Evolutionary conservation across 23 red algal genomes (phyloP), one percentile per base, ranked within the genome.

Genomic region (Gracilaria domingensis): DNA sequence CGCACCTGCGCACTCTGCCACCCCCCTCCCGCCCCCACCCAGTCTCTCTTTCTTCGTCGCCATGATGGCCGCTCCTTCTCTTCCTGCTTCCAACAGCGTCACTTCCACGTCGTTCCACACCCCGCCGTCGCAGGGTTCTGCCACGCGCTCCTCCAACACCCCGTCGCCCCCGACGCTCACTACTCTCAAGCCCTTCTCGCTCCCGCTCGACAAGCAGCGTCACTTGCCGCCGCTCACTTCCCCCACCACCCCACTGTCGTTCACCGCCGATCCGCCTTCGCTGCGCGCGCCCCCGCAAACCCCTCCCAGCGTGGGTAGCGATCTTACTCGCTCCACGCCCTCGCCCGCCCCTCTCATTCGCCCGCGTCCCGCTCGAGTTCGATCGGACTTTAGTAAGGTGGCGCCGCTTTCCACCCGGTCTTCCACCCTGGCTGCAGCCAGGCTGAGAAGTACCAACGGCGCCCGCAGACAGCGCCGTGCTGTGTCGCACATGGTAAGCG

Each of bases 281-380:
- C 58, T 21, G 4, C 57, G 28, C 16, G 54, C 36, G 4, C 81
- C 65, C 11, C 34, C 53, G 24, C 55, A 24, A 1, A 50, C 72
- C 40, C 72, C 72, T 0, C 72, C 72, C 3, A 77, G 72, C 72
- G 72, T 77, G 3, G 72, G 72, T 14, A 49, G 39, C 20, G 72
- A 77, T 50, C 72, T 77, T 42, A 77, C 72, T 0, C 72, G 72
- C 39, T 86, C 58, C 87, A 84, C 87, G 44, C 73, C 80, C 25
- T 53, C 48, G 35, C 89, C 66, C 29, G 76, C 82, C 51, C 55
- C 66, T 91, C 83, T 66, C 75, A 24, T 33, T 32, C 17, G 37
- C 82, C 83, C 59, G 93, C 29, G 36, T 86, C 24, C 76, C 86
- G 75, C 84, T 40, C 86, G 56, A 70, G 78, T 58, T 79, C 60